phyloP scores from a whole-genome alignment of 345 rosid genomes.

The Brassica carinata region DNA sequence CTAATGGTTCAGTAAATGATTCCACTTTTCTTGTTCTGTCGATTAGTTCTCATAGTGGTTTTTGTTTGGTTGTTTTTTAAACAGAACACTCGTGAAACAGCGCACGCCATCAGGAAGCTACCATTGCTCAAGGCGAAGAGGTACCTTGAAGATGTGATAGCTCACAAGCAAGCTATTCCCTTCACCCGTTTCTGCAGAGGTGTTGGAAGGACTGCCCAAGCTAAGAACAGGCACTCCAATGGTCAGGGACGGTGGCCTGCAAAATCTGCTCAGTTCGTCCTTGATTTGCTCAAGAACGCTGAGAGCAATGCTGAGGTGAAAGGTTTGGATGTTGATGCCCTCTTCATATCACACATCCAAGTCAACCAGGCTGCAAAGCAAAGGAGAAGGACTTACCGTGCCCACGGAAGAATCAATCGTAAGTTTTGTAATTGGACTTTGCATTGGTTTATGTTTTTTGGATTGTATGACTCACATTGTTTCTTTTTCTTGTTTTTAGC shows the following conservation, averaged over 20 bases:
- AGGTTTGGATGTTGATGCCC: conserved; percentile 92
- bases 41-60: not conserved
- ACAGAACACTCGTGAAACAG: conserved; percentile 95
- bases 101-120: conserved; percentile 78
- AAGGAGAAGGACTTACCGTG: conserved; percentile 92
- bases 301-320: conserved; percentile 98
- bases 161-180: conserved; percentile 98
- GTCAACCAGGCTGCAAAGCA: conserved; percentile 97
- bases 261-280: conserved; percentile 82
- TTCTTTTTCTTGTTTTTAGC: conserved; percentile 45
- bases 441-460: too few species aligned
- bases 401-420: conserved; percentile 99
- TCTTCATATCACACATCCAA: conserved; percentile 82
- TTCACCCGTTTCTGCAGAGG: conserved; percentile 93
- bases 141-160: conserved; percentile 92
- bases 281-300: conserved; percentile 91
- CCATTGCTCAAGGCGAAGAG: conserved; percentile 91
- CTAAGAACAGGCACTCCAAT: conserved; percentile 91
- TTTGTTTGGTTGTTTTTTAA: not conserved
- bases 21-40: conserved; percentile 31
- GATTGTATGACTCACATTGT: not conserved
- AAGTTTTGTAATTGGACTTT: not conserved
- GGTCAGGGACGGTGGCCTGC: conserved; percentile 99
- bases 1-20: conserved; percentile 62
- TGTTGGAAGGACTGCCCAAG: conserved; percentile 98